phyloP scores from a whole-genome alignment of 371 early-diverging fungal species.

The Mortierella sp. region DNA sequence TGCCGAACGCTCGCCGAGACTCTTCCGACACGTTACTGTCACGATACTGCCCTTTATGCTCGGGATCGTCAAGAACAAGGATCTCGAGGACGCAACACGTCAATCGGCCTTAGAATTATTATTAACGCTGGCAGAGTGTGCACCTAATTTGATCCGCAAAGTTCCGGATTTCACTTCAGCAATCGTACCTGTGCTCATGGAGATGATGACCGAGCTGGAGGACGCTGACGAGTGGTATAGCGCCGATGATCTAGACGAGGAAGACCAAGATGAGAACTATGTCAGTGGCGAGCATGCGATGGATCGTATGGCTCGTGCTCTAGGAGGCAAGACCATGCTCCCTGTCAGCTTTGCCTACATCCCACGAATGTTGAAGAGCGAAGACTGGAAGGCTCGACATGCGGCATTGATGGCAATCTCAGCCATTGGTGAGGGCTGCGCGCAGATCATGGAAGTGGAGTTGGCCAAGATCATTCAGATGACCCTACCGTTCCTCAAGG shows the following conservation, averaged over 20 bases:
- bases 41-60: conserved; percentile 79
- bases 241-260: conserved; percentile 87
- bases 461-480: conserved; percentile 85
- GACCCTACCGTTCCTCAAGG: conserved; percentile 84
- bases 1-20: conserved; percentile 81
- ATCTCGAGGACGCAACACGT: conserved; percentile 75
- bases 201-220: conserved; percentile 93
- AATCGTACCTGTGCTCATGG: conserved; percentile 87
- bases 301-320: conserved; percentile 91
- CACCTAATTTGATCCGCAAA: conserved; percentile 91
- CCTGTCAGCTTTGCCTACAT: conserved; percentile 89
- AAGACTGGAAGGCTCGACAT: conserved; percentile 92
- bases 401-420: conserved; percentile 95
- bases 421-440: conserved; percentile 98
- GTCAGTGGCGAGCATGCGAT: conserved; percentile 94
- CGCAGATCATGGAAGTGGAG: conserved; percentile 90
- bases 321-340: conserved; percentile 91
- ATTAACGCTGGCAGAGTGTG: conserved; percentile 88
- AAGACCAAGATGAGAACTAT: conserved; percentile 87
- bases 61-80: conserved; percentile 79
- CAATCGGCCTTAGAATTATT: conserved; percentile 92
- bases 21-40: conserved; percentile 79
- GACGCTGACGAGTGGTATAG: conserved; percentile 93
- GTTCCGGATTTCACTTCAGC: conserved; percentile 75
- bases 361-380: conserved; percentile 86